Conservation (phyloP, 108 stramenopile species). For the Nitzschia sp. region DNA sequence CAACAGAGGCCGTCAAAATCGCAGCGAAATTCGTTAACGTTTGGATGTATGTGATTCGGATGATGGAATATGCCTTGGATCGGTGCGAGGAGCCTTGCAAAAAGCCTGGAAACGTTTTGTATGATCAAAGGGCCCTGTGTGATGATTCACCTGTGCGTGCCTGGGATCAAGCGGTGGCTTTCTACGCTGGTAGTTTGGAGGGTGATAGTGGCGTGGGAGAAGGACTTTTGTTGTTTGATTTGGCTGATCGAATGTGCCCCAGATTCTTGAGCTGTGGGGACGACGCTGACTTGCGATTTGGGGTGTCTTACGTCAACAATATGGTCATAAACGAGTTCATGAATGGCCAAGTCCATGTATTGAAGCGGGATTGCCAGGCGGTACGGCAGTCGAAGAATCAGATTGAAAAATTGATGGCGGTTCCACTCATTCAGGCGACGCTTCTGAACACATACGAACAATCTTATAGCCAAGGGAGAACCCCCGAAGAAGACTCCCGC, state of each 20-base stretch:
- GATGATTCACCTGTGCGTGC: constrained; percentile 47
- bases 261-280: constrained; percentile 49
- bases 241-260: constrained; percentile 58
- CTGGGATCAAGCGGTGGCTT: constrained; percentile 75
- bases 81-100: constrained; percentile 41
- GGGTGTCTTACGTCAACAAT: constrained; percentile 49
- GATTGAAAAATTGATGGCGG: constrained; percentile 47
- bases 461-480: constrained; percentile 15
- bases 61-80: constrained; percentile 62
- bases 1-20: constrained; percentile 46
- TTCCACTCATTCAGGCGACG: constrained; percentile 66
- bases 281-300: constrained; percentile 29
- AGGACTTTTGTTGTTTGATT: constrained; percentile 51
- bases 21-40: constrained; percentile 53
- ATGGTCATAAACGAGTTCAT: constrained; percentile 43
- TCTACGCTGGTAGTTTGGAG: constrained; percentile 56
- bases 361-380: constrained; percentile 37
- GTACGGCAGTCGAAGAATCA: constrained; percentile 39
- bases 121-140: not conserved
- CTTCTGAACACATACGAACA: constrained; percentile 47
- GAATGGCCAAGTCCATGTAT: constrained; percentile 39
- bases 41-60: constrained; percentile 65
- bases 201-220: constrained; percentile 36
- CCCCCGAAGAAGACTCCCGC: constrained; percentile 22
- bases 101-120: not conserved